Evolutionary conservation across 2,329 filamentous ascomycete genomes (phyloP).

Genomic region (Alternaria gaisen): DNA sequence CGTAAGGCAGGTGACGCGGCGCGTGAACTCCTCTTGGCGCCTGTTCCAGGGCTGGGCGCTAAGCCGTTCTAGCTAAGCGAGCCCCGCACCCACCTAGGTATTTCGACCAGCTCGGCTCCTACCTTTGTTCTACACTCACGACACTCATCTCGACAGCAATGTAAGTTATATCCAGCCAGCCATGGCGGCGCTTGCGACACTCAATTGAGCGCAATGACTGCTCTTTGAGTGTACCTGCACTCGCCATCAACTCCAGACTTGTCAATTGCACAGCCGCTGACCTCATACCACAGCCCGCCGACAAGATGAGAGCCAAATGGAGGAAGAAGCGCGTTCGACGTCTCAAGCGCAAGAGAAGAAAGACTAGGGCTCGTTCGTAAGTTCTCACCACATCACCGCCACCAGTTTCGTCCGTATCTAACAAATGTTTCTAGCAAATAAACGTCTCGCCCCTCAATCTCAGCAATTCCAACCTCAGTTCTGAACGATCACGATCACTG

Average conservation of each 20-base stretch:
- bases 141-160: conserved; percentile 55
- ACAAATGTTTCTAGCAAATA: conserved; percentile 54
- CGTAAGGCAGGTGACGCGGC: conserved; percentile 19
- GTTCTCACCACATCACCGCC: conserved; percentile 49
- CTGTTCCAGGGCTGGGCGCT: conserved; percentile 8
- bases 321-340: conserved; percentile 99
- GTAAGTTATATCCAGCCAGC: conserved; percentile 42
- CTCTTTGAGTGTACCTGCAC: conserved; percentile 10
- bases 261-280: conserved; percentile 37
- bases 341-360: conserved; percentile 99
- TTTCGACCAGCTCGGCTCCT: conserved; percentile 27
- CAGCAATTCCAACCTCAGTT: conserved; percentile 45
- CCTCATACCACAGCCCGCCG: conserved; percentile 47
- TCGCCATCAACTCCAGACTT: conserved; percentile 18
- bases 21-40: conserved; percentile 17
- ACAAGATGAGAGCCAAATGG: conserved; percentile 94
- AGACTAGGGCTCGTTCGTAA: conserved; percentile 98
- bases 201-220: conserved; percentile 37
- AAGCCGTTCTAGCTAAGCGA: conserved; percentile 27
- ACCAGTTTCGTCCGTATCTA: conserved; percentile 11
- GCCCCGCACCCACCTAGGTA: conserved; percentile 35
- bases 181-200: conserved; percentile 12
- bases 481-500: conserved; percentile 40
- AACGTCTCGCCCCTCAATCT: conserved; percentile 58
- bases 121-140: conserved; percentile 50